Conservation (phyloP, 768 basidiomycete genomes). For the Tylopilus sp. region DNA sequence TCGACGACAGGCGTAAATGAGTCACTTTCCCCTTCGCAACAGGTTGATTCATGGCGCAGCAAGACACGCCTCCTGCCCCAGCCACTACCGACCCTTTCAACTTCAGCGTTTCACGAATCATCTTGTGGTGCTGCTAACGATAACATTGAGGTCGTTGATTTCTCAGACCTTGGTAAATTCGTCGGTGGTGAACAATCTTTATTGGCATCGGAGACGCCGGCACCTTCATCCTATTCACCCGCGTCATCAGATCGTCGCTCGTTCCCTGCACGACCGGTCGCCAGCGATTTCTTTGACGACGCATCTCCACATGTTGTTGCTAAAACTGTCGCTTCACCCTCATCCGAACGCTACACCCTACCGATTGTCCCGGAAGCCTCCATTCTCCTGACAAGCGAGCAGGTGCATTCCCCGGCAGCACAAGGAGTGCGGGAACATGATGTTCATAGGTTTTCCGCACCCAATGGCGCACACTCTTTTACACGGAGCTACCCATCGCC, state of each 20-base stretch:
- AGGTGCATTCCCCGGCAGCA: not conserved
- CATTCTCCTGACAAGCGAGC: conserved; percentile 8
- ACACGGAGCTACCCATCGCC: conserved; percentile 17
- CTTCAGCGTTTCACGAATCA: conserved; percentile 31
- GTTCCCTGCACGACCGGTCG: conserved; percentile 47
- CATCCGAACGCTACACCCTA: conserved; percentile 15
- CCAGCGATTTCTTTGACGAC: conserved; percentile 75
- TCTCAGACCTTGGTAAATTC: conserved; percentile 71
- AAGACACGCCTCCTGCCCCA: conserved; percentile 34
- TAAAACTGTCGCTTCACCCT: conserved; percentile 24
- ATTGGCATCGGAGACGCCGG: conserved; percentile 7
- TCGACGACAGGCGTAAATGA: conserved; percentile 18
- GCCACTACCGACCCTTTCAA: conserved; percentile 32
- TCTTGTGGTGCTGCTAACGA: conserved; percentile 50
- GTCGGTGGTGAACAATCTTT: conserved; percentile 39
- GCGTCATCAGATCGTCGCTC: conserved; percentile 17
- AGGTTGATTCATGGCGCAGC: conserved; percentile 66
- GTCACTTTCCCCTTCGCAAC: conserved; percentile 28
- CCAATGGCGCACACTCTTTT: conserved; percentile 17
- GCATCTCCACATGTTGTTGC: conserved; percentile 35
- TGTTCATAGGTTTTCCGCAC: conserved; percentile 14
- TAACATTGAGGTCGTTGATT: conserved; percentile 77
- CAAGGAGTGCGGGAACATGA: conserved; percentile 20
- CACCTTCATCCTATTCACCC: conserved; percentile 19
- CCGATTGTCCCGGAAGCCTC: conserved; percentile 16